Conservation (phyloP, 2,329 filamentous ascomycete genomes). For the Aspergillus texensis region DNA sequence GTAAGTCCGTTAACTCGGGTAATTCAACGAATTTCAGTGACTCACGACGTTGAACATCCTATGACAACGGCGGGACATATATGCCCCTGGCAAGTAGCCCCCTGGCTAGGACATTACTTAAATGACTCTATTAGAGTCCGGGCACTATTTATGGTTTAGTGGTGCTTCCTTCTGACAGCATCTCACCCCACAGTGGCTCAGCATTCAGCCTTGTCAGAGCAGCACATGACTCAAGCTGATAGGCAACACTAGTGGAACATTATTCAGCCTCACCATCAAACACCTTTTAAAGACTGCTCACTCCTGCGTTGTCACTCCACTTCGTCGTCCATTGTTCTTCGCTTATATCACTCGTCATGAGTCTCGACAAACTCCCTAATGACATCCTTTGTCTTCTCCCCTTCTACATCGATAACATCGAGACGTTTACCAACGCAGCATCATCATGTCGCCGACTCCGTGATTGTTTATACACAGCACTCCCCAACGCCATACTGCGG, state of each 20-base stretch:
- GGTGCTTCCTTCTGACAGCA: too few species aligned
- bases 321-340: background rate
- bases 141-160: background rate
- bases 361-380: conserved; percentile 33
- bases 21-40: background rate
- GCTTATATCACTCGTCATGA: background rate
- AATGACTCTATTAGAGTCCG: background rate
- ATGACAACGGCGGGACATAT: background rate
- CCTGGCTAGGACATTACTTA: too few species aligned
- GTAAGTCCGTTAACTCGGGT: too few species aligned
- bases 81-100: background rate
- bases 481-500: conserved; percentile 32
- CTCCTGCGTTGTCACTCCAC: background rate
- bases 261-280: background rate
- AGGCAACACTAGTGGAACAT: background rate
- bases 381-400: conserved; percentile 45
- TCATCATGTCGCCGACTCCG: conserved; percentile 20
- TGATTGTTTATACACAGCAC: conserved; percentile 19
- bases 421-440: conserved; percentile 23
- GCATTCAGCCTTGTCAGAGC: too few species aligned
- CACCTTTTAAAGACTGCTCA: background rate
- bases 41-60: too few species aligned
- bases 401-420: conserved; percentile 23
- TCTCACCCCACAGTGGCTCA: too few species aligned
- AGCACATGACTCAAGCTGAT: background rate